Evolutionary conservation across 495 filamentous ascomycete species (phyloP), one percentile per base, ranked within the genome.

Genomic region (Rhizodiscina lignyota): DNA sequence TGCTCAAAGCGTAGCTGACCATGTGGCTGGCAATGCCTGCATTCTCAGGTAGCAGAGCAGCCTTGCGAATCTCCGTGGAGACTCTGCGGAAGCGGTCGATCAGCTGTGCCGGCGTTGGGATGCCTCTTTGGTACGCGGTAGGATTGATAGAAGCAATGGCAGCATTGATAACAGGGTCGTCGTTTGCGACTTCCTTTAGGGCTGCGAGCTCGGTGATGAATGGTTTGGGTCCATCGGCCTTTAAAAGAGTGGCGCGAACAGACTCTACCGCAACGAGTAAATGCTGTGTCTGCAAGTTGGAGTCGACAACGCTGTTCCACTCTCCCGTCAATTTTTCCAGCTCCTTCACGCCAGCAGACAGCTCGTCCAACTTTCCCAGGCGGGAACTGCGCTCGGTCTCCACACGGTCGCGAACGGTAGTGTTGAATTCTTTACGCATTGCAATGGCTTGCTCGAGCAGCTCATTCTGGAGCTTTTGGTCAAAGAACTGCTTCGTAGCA

Each of bases 81-180:
- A 97, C 87, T 23, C 83, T 77, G 29, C 89, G 79, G 75, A 97
- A 97, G 35, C 87, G 79, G 55, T 94, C 89, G 37, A 96, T 75
- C 15, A 97, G 76, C 54, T 87, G 77, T 4, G 80, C 61, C 0
- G 76, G 60, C 2, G 81, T 84, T 18, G 85, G 72, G 38, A 97
- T 75, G 41, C 89, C 89, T 32, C 75, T 74, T 63, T 94, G 87
- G 60, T 97, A 97, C 22, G 91, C 84, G 10, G 69, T 66, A 4
- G 89, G 89, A 61, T 89, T 84, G 60, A 97, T 94, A 36, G 84
- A 89, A 2, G 75, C 77, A 47, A 97, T 91, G 22, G 89, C 89
- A 11, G 86, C 87, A 42, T 79, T 72, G 36, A 94, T 77, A 5
- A 94, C 79, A 2, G 78, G 56, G 51, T 94, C 80, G 27, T 83